phyloP scores from a whole-genome alignment of 352 stramenopile genomes.

The Globisporangium middletonii region DNA sequence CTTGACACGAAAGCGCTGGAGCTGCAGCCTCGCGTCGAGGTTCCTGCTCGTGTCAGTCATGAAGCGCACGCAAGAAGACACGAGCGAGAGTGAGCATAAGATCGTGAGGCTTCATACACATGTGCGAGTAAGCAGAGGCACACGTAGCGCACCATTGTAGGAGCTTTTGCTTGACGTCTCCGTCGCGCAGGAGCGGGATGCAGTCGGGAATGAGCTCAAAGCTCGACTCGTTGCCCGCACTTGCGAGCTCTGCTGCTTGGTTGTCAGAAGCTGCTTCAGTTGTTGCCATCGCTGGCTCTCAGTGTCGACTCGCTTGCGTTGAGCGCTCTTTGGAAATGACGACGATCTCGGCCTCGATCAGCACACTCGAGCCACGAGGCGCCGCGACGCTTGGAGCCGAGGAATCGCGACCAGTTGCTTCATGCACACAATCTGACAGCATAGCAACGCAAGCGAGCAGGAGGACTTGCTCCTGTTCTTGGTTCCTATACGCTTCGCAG shows the following conservation, averaged over 20 bases:
- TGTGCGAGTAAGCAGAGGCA: background rate
- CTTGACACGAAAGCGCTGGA: constrained; percentile 59
- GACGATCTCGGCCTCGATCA: no score
- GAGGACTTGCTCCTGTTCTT: no score
- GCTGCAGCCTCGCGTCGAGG: constrained; percentile 41
- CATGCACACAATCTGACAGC: no score
- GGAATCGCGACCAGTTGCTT: background rate
- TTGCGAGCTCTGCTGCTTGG: background rate
- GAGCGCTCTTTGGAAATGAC: background rate
- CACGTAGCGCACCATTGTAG: constrained; percentile 45
- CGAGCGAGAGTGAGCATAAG: background rate
- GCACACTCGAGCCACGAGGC: background rate
- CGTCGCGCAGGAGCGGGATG: constrained; percentile 33
- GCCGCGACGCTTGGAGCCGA: background rate
- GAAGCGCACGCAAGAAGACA: background rate
- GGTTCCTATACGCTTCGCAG: no score
- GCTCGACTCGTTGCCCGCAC: background rate
- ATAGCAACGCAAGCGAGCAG: no score
- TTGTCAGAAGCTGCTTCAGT: background rate
- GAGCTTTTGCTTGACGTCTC: constrained; percentile 62
- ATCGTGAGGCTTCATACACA: no score
- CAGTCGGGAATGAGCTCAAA: constrained; percentile 51
- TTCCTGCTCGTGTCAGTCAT: constrained; percentile 29
- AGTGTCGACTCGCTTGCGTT: background rate
- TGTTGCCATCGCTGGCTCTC: background rate